Conservation (phyloP, 73 alveolate genomes). For the Symbiodinium natans region DNA sequence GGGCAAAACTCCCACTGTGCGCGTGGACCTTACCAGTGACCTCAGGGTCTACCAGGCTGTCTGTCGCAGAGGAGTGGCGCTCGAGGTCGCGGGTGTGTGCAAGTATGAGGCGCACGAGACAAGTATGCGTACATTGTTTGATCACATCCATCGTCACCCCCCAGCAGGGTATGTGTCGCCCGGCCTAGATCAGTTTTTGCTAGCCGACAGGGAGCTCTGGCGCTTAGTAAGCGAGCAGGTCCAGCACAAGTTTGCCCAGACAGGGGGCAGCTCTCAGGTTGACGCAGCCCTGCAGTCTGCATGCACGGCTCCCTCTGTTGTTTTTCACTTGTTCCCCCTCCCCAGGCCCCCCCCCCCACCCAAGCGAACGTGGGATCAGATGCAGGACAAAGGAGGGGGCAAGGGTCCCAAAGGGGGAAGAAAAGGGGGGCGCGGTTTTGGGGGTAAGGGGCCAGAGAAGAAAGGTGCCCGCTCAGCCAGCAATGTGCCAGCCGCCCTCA, state of each 20-base stretch:
- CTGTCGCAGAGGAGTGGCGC: background rate
- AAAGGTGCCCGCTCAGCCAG: background rate
- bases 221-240: background rate
- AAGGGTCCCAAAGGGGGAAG: background rate
- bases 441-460: background rate
- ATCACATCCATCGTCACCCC: background rate
- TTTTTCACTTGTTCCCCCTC: background rate
- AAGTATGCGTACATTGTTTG: background rate
- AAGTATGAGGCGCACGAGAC: background rate
- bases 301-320: background rate
- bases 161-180: background rate
- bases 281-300: background rate
- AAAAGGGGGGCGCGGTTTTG: background rate
- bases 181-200: background rate
- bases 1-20: background rate
- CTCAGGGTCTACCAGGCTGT: conserved; percentile 7
- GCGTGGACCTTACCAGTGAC: background rate
- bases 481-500: background rate
- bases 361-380: background rate
- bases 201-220: background rate
- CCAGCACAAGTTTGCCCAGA: background rate
- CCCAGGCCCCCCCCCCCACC: background rate
- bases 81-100: background rate
- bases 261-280: background rate
- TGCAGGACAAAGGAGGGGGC: background rate